Conservation (phyloP, 1,284 basidiomycete species). For the Trametes polyzona region DNA sequence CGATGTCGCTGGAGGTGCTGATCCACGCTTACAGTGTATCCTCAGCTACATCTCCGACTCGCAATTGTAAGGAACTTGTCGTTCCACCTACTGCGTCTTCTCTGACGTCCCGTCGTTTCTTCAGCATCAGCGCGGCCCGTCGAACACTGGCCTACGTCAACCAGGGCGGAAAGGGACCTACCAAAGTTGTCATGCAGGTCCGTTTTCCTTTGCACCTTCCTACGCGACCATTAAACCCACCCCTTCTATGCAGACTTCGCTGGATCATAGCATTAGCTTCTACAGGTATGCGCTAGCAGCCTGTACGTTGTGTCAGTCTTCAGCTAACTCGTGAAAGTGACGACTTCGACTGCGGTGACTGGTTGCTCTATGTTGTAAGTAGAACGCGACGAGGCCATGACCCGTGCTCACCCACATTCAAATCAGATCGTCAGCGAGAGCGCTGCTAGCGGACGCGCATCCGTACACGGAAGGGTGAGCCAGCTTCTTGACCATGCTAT, state of each 20-base stretch:
- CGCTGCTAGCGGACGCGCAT: constrained; percentile 73
- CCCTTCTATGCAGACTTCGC: constrained; percentile 62
- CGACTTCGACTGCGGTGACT: constrained; percentile 77
- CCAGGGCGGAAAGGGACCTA: constrained; percentile 41
- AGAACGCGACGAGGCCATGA: neutral
- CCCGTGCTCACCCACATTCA: neutral
- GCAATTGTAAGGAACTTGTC: constrained; percentile 61
- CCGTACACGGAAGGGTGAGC: constrained; percentile 74
- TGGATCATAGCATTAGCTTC: constrained; percentile 88
- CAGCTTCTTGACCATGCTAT: neutral
- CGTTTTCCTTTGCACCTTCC: constrained; percentile 30
- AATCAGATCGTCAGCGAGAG: constrained; percentile 53
- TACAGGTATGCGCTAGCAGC: constrained; percentile 65
- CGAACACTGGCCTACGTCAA: constrained; percentile 37
- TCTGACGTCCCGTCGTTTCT: neutral
- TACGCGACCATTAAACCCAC: neutral
- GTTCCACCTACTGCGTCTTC: neutral
- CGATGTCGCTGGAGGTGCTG: neutral
- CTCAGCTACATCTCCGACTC: constrained; percentile 87
- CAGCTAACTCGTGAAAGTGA: constrained; percentile 48
- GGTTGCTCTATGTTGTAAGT: constrained; percentile 79
- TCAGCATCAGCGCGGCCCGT: constrained; percentile 68
- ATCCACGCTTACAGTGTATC: constrained; percentile 63
- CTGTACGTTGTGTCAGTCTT: neutral
- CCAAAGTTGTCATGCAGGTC: constrained; percentile 73